These are phyloP conservation scores for Coemansia sp. DNA, from an alignment of 192 early-diverging fungal species.

Conservation along the genomic window DNA sequence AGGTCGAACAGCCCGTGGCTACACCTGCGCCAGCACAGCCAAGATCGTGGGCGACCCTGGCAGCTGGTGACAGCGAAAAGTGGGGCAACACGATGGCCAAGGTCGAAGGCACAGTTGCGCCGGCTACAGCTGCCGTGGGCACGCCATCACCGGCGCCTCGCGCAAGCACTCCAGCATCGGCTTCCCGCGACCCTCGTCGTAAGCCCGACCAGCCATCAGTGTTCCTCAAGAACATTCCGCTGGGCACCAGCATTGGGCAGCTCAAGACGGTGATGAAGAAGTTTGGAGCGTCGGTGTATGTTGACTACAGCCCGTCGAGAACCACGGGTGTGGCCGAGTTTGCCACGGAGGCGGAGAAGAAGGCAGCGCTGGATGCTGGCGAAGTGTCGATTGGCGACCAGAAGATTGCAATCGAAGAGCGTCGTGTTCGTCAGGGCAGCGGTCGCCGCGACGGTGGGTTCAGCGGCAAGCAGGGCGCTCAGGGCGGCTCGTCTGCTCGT, in stretches of 20 bases:
- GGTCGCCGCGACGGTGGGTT: slow-evolving; percentile 26
- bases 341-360: slow-evolving; percentile 58
- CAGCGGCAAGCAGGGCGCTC: slow-evolving; percentile 25
- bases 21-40: slow-evolving; percentile 57
- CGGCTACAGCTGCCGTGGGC: slow-evolving; percentile 18
- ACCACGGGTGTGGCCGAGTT: slow-evolving; percentile 74
- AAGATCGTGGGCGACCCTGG: slow-evolving; percentile 78
- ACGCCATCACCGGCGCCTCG: slow-evolving; percentile 28
- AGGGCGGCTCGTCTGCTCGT: slow-evolving; percentile 14
- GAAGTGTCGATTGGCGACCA: slow-evolving; percentile 16
- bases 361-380: slow-evolving; percentile 56
- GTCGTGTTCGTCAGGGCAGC: slow-evolving; percentile 37
- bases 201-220: slow-evolving; percentile 58
- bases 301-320: slow-evolving; percentile 61
- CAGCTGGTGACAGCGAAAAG: slow-evolving; percentile 57
- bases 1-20: slow-evolving; percentile 25
- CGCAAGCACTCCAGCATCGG: slow-evolving; percentile 39
- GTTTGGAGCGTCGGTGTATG: slow-evolving; percentile 58
- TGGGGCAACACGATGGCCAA: slow-evolving; percentile 59
- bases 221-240: slow-evolving; percentile 62
- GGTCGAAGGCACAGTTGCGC: slow-evolving; percentile 57
- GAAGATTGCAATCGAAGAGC: slow-evolving; percentile 40
- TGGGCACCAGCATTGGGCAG: slow-evolving; percentile 51
- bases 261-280: slow-evolving; percentile 60
- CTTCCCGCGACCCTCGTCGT: slow-evolving; percentile 38